These are phyloP conservation scores for Rhododendron kiyosumense DNA, from an alignment of 148 eudicot species.

Conservation along the genomic window DNA sequence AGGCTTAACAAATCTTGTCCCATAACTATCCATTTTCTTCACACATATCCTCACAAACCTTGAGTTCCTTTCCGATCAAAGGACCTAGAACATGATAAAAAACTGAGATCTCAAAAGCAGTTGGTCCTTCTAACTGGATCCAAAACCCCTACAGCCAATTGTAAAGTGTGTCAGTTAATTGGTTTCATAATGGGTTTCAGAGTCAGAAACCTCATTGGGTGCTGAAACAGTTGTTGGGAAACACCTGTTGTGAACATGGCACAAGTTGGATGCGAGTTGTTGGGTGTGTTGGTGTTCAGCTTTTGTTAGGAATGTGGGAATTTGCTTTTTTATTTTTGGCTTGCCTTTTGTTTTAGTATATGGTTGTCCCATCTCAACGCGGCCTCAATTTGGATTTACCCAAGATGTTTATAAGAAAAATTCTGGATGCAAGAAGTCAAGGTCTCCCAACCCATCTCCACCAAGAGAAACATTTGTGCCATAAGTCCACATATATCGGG, in stretches of 20 bases:
- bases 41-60: not conserved
- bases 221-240: not conserved
- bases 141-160: not conserved
- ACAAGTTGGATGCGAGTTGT: not conserved
- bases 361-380: not conserved
- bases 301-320: not conserved
- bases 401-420: no score
- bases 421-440: not conserved
- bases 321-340: not conserved
- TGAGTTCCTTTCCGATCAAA: not conserved
- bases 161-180: not conserved
- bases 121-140: not conserved
- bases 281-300: not conserved
- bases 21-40: not conserved
- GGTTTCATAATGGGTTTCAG: not conserved
- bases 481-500: not conserved
- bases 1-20: not conserved
- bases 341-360: not conserved
- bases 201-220: not conserved
- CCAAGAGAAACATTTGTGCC: not conserved
- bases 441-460: not conserved
- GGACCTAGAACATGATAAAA: not conserved
- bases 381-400: not conserved
- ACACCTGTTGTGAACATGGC: not conserved
- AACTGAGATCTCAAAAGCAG: not conserved